These are phyloP conservation scores for Termitomyces titanicus DNA, from an alignment of 768 basidiomycete species.

Conservation along the genomic window DNA sequence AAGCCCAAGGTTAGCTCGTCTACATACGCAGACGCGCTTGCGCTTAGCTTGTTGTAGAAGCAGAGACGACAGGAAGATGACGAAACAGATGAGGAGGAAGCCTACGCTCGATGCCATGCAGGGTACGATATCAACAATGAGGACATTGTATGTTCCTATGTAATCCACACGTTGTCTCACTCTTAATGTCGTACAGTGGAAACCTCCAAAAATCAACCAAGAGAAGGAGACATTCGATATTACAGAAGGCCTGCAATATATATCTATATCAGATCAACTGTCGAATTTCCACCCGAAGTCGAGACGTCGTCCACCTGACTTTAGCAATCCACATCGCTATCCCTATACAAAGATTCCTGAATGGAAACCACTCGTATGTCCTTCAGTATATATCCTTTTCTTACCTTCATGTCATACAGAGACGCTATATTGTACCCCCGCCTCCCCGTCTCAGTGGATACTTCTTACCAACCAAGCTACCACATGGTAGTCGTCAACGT, in stretches of 20 bases:
- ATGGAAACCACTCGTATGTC: conserved; percentile 14
- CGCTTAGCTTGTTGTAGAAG: background rate
- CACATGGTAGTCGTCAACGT: conserved; percentile 1
- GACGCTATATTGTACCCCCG: background rate
- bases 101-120: conserved; percentile 10
- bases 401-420: background rate
- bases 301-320: conserved; percentile 4
- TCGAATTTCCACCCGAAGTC: background rate
- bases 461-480: conserved; percentile 6
- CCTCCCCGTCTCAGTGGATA: background rate
- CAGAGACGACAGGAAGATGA: conserved; percentile 2
- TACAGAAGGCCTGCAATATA: background rate
- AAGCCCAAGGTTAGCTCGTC: conserved; percentile 10
- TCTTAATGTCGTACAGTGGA: conserved; percentile 11
- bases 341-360: conserved; percentile 1
- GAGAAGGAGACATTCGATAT: conserved; percentile 11
- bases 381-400: background rate
- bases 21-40: background rate
- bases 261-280: conserved; percentile 10
- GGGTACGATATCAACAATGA: conserved; percentile 25
- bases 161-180: background rate
- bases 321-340: conserved; percentile 4
- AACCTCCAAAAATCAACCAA: conserved; percentile 11
- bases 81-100: conserved; percentile 13
- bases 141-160: conserved; percentile 16